Evolutionary conservation across 352 stramenopile species (phyloP), one percentile per base, ranked within the genome.

Genomic region (Elongisporangium prolatum): DNA sequence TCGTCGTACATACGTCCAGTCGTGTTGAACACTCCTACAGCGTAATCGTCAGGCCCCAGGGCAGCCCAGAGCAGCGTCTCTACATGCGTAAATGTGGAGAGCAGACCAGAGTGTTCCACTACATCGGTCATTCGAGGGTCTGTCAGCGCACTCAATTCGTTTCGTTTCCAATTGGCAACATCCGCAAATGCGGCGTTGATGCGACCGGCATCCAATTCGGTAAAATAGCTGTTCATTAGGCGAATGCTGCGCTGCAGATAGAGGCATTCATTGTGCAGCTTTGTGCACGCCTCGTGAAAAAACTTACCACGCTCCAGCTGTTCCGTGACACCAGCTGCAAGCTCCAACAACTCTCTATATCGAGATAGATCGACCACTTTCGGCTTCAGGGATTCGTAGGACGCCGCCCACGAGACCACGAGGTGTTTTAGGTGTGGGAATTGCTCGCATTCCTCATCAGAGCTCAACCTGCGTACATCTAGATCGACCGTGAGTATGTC

Each of bases 31-130:
- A 58, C 49, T 24, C 72, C 64, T 11, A 64, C 56, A 37, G 25
- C 72, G n/a, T 88, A 89, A 37, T 87, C 75, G 0, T 75, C 73
- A 17, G 75, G 28, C 1, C 81, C 77, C 65, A 87, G 82, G 0
- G 65, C 63, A 11, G 59, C 65, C 21, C 65, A 73, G 6, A 91
- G 59, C 4, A 62, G 22, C 7, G 24, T 63, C 50, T 89, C 76
- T 1, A 55, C 65, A 1, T 52, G 57, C 1, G 60, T 52, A 37
- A 86, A 61, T 13, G 74, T 51, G n/a, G 65, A 49, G 13, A 78
- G 59, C 4, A 88, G 54, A 17, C 82, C 69, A 17, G 69, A 71
- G 8, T 64, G 49, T 40, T 80, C 72, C 5, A 85, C 53, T 1
- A 71, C 63, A 38, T 74, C 67, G 20, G 73, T 54, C 28, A 85